Evolutionary conservation across 192 early-diverging fungal species (phyloP), one percentile per base, ranked within the genome.

Genomic region (Coemansia sp.): DNA sequence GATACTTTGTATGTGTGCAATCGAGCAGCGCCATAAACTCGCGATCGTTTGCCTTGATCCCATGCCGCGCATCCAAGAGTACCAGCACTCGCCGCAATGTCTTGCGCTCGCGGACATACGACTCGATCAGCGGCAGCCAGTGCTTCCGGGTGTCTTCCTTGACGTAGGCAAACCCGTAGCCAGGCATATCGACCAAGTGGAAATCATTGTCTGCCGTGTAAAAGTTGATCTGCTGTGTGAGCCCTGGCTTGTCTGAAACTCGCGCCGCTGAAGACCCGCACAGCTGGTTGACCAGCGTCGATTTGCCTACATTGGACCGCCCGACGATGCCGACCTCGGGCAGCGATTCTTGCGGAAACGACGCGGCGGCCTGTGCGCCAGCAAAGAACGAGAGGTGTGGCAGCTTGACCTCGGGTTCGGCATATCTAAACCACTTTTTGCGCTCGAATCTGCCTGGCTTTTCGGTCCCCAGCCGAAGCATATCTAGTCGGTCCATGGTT

Each of bases 141-240:
- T 66, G 37, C 28, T 61, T 18, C 26, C 76, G 63, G 20, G 77
- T 69, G 37, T 83, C 84, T n/a, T 90, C 87, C 40, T 91, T 87
- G 23, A 82, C 89, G 76, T 84, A 89, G 3, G 91, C 91, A 76
- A 93, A 93, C 31, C 91, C 91, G 69, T 91, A 91, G 46, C 91
- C 91, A 7, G 91, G 91, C 91, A 93, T 91, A 66, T 93, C 91
- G 3, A 91, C 83, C 53, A 93, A 75, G 48, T 84, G 79, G 59
- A 91, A 87, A 55, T 86, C 82, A 10, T 73, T 73, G 14, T 81
- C 84, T 14, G 83, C 88, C 13, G 84, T 80, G 70, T 88, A 93
- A 79, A 91, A 93, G 77, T 93, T 93, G 61, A 93, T 68, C 81
- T 90, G 89, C 64, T 87, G 89, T n/a, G 91, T 93, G 20, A 91